Percentiles rank a stretch among this genome's conserved stretches.
phyloP scores from a whole-genome alignment of 2,329 filamentous ascomycete genomes.

The Botrytis aclada region DNA sequence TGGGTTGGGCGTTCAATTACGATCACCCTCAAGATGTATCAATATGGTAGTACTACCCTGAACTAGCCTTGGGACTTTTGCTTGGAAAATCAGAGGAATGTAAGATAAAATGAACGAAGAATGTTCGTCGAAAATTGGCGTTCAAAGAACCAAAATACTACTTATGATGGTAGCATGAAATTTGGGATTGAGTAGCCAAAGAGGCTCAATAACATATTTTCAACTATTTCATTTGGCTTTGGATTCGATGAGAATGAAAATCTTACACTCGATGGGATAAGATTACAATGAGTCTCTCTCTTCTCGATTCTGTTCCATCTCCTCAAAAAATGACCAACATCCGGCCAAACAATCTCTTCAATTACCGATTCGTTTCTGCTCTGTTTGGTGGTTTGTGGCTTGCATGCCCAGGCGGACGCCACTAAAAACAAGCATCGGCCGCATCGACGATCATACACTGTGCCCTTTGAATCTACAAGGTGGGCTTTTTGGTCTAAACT shows the following conservation, averaged over 20 bases:
- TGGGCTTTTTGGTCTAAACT: background rate
- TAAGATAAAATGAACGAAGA: background rate
- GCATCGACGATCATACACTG: too few species aligned
- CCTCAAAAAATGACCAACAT: too few species aligned
- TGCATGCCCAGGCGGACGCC: background rate
- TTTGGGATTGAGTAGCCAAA: background rate
- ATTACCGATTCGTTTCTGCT: background rate
- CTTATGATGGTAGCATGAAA: background rate
- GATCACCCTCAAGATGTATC: slow-evolving; percentile 18
- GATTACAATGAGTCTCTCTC: too few species aligned
- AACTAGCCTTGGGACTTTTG: background rate
- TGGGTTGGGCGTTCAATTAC: slow-evolving; percentile 27
- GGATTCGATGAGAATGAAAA: background rate
- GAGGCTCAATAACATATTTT: background rate
- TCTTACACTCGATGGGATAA: background rate
- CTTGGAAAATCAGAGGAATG: background rate
- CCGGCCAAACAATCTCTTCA: too few species aligned
- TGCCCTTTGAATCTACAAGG: background rate
- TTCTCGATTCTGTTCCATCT: too few species aligned
- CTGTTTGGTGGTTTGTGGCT: background rate
- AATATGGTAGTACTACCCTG: slow-evolving; percentile 11
- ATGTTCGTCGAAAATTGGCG: background rate
- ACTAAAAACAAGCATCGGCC: background rate
- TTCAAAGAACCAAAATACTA: background rate
- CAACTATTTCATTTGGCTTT: background rate